Evolutionary conservation across 257 asterid species (phyloP).

Genomic region (Capsicum baccatum): DNA sequence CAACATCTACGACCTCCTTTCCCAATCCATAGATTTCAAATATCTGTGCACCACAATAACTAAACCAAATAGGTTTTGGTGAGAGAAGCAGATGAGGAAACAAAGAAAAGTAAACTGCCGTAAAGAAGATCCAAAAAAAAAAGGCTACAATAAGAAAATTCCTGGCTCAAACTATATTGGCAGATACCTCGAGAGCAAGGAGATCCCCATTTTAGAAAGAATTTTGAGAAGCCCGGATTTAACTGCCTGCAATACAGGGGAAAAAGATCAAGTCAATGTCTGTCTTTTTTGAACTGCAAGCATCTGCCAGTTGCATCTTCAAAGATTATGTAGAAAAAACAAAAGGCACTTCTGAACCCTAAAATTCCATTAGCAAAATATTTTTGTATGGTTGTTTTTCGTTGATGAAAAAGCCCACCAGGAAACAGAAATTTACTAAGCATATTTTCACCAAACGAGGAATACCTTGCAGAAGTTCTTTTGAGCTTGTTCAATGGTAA

Average conservation of each 20-base stretch:
- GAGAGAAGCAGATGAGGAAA: conserved; percentile 32
- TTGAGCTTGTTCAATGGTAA: conserved; percentile 96
- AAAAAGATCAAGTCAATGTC: conserved; percentile 20
- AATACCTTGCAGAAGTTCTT: conserved; percentile 91
- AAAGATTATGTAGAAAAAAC: conserved; percentile 11
- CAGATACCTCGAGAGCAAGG: conserved; percentile 89
- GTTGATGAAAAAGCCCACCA: neutral
- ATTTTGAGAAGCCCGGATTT: conserved; percentile 87
- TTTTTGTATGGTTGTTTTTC: no score
- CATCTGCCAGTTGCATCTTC: conserved; percentile 13
- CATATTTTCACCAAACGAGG: conserved; percentile 14
- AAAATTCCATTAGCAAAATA: neutral
- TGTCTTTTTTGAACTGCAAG: conserved; percentile 1
- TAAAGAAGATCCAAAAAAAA: conserved; percentile 27
- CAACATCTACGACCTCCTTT: conserved; percentile 72
- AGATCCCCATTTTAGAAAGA: conserved; percentile 99
- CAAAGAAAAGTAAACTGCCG: conserved; percentile 28
- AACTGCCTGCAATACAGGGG: conserved; percentile 67
- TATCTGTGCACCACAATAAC: conserved; percentile 99
- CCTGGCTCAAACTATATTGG: conserved; percentile 11
- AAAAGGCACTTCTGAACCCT: conserved; percentile 25
- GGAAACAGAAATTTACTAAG: conserved; percentile 17
- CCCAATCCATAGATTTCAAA: conserved; percentile 97
- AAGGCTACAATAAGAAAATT: conserved; percentile 20
- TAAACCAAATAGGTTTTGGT: conserved; percentile 46